Percentiles rank a stretch among this genome's conserved stretches.
Conservation (phyloP, 1,139 yeast genomes). For the Maudiozyma humilis region DNA sequence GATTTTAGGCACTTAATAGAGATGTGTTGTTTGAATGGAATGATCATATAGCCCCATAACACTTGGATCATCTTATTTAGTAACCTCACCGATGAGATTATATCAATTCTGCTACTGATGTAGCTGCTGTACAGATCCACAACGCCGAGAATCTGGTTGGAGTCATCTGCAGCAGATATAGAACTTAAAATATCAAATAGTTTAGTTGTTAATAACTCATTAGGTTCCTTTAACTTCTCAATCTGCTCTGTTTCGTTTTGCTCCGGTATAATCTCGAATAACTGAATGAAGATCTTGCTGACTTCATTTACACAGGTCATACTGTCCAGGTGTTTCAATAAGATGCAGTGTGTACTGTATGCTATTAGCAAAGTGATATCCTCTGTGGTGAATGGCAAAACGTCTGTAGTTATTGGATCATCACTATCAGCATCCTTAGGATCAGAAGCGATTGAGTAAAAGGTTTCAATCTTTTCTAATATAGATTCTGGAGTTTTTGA, state of each 20-base stretch:
- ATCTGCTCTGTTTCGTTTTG: conserved; percentile 16
- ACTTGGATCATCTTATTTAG: conserved; percentile 26
- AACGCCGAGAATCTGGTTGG: conserved; percentile 39
- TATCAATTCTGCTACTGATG: conserved; percentile 16
- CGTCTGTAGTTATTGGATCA: conserved; percentile 15
- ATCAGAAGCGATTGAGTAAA: conserved; percentile 28
- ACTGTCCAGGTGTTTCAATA: conserved; percentile 28
- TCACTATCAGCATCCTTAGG: conserved; percentile 10
- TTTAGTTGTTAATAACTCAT: conserved; percentile 30
- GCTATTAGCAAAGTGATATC: conserved; percentile 40
- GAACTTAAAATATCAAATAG: not conserved
- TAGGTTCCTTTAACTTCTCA: conserved; percentile 23
- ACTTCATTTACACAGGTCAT: conserved; percentile 26
- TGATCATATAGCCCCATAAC: conserved; percentile 38
- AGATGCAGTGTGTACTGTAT: conserved; percentile 32
- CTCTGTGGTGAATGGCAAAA: conserved; percentile 39
- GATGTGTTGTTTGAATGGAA: conserved; percentile 31
- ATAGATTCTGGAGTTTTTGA: conserved; percentile 19
- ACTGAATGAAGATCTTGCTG: conserved; percentile 36
- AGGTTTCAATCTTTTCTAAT: conserved; percentile 27
- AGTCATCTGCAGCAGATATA: conserved; percentile 24
- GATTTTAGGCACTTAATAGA: conserved; percentile 23
- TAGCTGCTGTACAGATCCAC: conserved; percentile 37
- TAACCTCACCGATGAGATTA: conserved; percentile 21
- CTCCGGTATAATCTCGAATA: conserved; percentile 44